Evolutionary conservation across 768 basidiomycete genomes (phyloP).

Genomic region (Cyclocybe cylindracea): DNA sequence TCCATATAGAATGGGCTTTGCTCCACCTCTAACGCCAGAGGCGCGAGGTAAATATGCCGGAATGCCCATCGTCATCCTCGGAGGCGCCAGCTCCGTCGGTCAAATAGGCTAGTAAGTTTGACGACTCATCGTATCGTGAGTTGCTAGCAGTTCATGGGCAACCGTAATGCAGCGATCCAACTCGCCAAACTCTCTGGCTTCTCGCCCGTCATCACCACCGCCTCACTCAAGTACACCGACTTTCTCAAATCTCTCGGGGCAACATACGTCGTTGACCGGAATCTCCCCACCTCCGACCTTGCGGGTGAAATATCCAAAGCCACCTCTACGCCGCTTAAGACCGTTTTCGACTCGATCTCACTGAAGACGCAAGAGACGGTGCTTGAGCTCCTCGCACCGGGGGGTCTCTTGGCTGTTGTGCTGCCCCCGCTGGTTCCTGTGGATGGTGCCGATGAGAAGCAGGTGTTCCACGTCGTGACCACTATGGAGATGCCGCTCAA

Average conservation of each 20-base stretch:
- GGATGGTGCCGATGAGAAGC: constrained; percentile 13
- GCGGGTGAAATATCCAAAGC: constrained; percentile 18
- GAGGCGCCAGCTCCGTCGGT: constrained; percentile 50
- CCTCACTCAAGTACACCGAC: constrained; percentile 29
- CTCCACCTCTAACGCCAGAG: constrained; percentile 35
- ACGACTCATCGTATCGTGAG: neutral
- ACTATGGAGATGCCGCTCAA: constrained; percentile 10
- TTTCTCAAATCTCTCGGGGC: constrained; percentile 38
- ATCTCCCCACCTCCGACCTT: constrained; percentile 16
- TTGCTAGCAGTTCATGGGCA: neutral
- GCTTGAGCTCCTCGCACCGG: constrained; percentile 27
- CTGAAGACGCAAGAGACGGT: constrained; percentile 21
- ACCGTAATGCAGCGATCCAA: constrained; percentile 27
- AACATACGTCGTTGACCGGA: constrained; percentile 38
- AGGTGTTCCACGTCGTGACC: constrained; percentile 1
- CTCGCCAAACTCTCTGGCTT: constrained; percentile 40
- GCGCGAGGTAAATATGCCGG: constrained; percentile 42
- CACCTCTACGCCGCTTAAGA: constrained; percentile 16
- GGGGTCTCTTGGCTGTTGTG: constrained; percentile 35
- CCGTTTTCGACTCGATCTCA: constrained; percentile 27
- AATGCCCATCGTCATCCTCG: constrained; percentile 47
- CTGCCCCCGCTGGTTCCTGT: constrained; percentile 21
- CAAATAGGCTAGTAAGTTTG: constrained; percentile 36
- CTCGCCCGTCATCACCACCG: constrained; percentile 40
- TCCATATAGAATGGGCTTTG: constrained; percentile 40